A percentile compares a stretch with the other conserved stretches of the same genome.
phyloP scores from a whole-genome alignment of 352 stramenopile genomes.

The Phytophthora crassamura region DNA sequence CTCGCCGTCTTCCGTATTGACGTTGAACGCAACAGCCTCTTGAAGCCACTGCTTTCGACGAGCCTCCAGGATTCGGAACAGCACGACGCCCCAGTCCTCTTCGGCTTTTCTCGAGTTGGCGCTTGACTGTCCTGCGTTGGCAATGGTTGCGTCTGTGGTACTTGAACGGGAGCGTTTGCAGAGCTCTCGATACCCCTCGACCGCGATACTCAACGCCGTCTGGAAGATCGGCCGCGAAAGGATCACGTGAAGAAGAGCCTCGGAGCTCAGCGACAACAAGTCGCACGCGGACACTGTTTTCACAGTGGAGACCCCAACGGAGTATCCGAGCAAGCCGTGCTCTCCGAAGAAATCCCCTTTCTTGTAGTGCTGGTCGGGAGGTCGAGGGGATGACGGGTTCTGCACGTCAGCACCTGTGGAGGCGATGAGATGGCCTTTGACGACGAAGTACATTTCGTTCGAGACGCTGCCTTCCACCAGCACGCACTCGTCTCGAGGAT shows the following conservation, averaged over 20 bases:
- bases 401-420: conserved; percentile 18
- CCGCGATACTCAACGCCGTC: conserved; percentile 40
- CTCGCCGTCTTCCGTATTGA: conserved; percentile 11
- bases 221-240: conserved; percentile 33
- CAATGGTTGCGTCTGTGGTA: neutral
- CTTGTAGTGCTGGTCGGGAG: conserved; percentile 27
- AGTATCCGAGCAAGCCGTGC: conserved; percentile 60
- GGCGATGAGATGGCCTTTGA: conserved; percentile 54
- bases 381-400: neutral
- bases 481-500: conserved; percentile 67
- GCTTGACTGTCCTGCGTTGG: conserved; percentile 1
- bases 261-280: conserved; percentile 41
- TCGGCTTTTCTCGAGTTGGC: conserved; percentile 22
- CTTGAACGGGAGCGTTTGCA: conserved; percentile 18
- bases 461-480: conserved; percentile 69
- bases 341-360: conserved; percentile 72
- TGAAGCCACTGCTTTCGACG: conserved; percentile 48
- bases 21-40: conserved; percentile 24
- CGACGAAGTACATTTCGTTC: conserved; percentile 79
- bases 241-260: conserved; percentile 59
- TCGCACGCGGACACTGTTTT: conserved; percentile 33
- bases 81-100: conserved; percentile 50
- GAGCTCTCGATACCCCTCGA: conserved; percentile 59
- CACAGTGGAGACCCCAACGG: conserved; percentile 47
- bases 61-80: conserved; percentile 43